Percentiles rank a stretch among this genome's conserved stretches.
Evolutionary conservation across 2,329 filamentous ascomycete genomes (phyloP).

Genomic region (Monilinia fructicola): DNA sequence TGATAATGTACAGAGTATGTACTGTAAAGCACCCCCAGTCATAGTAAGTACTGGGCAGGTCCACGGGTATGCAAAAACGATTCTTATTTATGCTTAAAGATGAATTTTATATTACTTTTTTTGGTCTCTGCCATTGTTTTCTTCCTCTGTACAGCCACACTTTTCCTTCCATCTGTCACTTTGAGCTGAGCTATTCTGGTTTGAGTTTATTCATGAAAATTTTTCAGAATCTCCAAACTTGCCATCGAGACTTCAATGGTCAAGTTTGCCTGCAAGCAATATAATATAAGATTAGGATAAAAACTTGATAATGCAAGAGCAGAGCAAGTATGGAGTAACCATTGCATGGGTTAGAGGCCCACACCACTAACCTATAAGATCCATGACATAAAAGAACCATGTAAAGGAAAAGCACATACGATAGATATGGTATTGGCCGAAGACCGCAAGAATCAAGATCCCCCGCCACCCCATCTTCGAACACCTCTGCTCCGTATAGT

Average conservation of each 20-base stretch:
- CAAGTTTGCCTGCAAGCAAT: neutral
- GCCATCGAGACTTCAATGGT: neutral
- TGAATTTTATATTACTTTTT: neutral
- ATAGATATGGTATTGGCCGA: slow-evolving; percentile 5
- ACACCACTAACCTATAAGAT: neutral
- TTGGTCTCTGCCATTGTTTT: neutral
- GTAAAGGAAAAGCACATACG: neutral
- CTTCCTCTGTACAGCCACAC: neutral
- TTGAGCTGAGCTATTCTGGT: neutral
- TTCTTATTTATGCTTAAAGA: too few relatives aligned
- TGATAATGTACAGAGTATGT: neutral
- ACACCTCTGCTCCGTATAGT: neutral
- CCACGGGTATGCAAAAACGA: too few relatives aligned
- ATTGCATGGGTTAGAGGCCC: slow-evolving; percentile 5
- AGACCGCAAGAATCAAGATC: neutral
- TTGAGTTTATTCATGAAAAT: neutral
- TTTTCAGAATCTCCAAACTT: neutral
- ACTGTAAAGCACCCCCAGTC: too few relatives aligned
- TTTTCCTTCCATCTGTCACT: neutral
- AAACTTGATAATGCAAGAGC: slow-evolving; percentile 11
- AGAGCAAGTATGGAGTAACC: neutral
- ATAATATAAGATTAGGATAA: neutral
- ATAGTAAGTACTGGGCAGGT: too few relatives aligned
- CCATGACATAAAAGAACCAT: slow-evolving; percentile 4
- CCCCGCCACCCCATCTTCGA: slow-evolving; percentile 12